phyloP scores from a whole-genome alignment of 2,329 filamentous ascomycete species.

The Knufia fluminis region DNA sequence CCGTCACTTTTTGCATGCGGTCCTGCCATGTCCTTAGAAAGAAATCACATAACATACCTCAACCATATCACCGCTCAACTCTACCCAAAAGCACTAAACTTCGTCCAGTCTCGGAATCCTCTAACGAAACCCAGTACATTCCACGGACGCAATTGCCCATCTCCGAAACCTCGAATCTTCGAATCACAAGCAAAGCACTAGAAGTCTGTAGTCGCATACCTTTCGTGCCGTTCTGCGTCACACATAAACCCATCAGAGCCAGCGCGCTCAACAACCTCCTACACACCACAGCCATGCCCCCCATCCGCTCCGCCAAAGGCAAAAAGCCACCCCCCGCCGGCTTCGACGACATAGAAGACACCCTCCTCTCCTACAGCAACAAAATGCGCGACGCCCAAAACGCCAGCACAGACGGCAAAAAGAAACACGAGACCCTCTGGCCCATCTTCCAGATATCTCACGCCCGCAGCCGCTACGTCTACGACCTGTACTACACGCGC shows the following conservation, averaged over 20 bases:
- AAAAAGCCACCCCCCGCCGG: slow-evolving; percentile 55
- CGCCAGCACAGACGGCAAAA: slow-evolving; percentile 65
- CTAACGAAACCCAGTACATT: no score
- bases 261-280: background rate
- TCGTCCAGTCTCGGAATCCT: no score
- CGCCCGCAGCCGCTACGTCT: slow-evolving; percentile 71
- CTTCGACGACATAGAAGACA: slow-evolving; percentile 61
- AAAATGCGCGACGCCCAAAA: slow-evolving; percentile 78
- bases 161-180: no score
- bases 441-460: slow-evolving; percentile 96
- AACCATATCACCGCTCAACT: no score
- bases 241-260: background rate
- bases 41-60: no score
- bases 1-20: no score
- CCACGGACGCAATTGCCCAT: no score
- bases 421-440: slow-evolving; percentile 90
- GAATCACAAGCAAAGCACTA: no score
- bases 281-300: slow-evolving; percentile 42
- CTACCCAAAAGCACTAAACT: no score
- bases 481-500: slow-evolving; percentile 96
- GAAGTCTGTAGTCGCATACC: no score
- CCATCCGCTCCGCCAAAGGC: slow-evolving; percentile 46
- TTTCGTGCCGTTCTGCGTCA: no score
- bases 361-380: slow-evolving; percentile 56
- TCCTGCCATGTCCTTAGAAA: no score